Conservation (phyloP, 2,329 filamentous ascomycete species). For the Akanthomyces lecanii region DNA sequence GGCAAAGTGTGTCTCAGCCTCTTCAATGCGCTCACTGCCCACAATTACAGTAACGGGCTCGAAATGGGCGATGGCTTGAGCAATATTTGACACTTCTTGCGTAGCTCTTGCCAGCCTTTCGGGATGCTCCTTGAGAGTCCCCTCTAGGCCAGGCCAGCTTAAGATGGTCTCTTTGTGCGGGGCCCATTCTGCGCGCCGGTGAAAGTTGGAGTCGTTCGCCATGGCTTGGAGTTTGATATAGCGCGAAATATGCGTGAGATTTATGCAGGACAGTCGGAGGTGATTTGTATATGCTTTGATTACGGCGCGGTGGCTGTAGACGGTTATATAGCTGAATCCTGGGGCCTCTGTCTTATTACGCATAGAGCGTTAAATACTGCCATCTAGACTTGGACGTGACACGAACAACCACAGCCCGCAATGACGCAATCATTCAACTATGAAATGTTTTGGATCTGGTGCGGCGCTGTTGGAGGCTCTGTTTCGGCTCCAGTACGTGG, state of each 20-base stretch:
- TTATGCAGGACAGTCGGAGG: neutral
- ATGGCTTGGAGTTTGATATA: neutral
- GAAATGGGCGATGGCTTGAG: slow-evolving; percentile 24
- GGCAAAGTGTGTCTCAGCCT: slow-evolving; percentile 18
- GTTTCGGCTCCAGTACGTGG: too few species aligned
- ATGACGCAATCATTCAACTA: neutral
- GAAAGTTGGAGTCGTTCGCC: neutral
- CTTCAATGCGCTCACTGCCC: slow-evolving; percentile 11
- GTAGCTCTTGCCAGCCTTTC: slow-evolving; percentile 9
- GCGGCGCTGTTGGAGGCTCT: too few species aligned
- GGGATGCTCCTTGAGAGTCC: neutral
- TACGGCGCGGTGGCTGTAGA: neutral
- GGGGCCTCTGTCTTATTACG: too few species aligned
- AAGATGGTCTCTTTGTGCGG: neutral
- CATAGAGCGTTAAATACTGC: neutral
- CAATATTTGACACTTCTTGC: slow-evolving; percentile 24
- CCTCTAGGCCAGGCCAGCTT: neutral
- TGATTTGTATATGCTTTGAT: neutral
- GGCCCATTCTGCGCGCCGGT: neutral
- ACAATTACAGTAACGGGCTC: slow-evolving; percentile 25
- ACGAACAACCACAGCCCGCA: neutral
- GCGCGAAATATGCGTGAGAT: neutral
- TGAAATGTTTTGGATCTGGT: neutral
- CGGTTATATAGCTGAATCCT: neutral
- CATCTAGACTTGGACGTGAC: neutral